Evolutionary conservation across 148 eudicot species (phyloP), one percentile per base, ranked within the genome.

Genomic region (Amaranthus cruentus): DNA sequence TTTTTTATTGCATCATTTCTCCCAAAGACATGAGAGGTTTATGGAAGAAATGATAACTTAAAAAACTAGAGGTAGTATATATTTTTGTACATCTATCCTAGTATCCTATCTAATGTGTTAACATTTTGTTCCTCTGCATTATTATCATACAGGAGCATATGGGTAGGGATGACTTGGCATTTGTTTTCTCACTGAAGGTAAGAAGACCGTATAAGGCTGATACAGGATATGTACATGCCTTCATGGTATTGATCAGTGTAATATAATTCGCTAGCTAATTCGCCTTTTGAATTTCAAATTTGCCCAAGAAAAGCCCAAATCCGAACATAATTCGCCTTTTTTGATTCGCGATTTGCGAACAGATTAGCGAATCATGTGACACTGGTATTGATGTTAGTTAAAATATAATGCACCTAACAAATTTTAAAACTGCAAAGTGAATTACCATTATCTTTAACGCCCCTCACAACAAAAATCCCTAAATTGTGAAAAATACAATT

Each of bases 101-200:
- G 66, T 28, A 28, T 28, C 38, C 42, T 79, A 13, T 48, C 15
- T 38, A 12, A 28, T 28, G 9, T 28, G 11, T 61, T n/a, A 67
- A 67, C 46, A 47, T 44, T 67, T 7, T 63, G 6, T 69, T 14
- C 5, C 43, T n/a, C 56, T 69, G 50, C 49, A 0, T 69, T 11
- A 0, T 69, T 11, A 42, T 74, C 43, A 9, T 56, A 69, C 90
- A 93, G 98, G 96, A 88, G 76, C 98, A 93, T 81, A 85, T 91
- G 63, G 79, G 80, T 80, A 91, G 91, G 77, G 98, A 93, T 83
- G 92, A 93, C 80, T 81, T 78, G 54, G 87, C 98, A 47, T 93
- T 91, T 71, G 68, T 85, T 66, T 93, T 93, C 81, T 93, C 98
- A 5, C 84, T 93, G 50, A 93, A 91, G 97, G 98, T 87, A 78